Base-by-base conservation (phyloP, 495 filamentous ascomycete species). In the Penicillium antarcticum region DNA sequence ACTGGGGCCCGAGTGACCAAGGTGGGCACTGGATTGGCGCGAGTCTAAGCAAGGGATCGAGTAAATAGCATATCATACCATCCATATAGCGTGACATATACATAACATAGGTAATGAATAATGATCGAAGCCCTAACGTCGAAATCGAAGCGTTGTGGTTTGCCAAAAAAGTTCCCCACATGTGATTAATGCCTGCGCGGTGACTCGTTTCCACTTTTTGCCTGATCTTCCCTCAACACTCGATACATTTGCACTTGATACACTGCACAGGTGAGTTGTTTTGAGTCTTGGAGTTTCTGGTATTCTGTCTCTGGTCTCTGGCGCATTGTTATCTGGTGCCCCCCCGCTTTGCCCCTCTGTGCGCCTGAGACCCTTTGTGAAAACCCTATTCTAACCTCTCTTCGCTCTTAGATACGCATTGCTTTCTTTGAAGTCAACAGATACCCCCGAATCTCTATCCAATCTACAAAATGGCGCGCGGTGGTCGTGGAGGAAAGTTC, bases 401-500 rank as follows among this genome's bases (percentile, higher is more conserved):
- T 32, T 19, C 26, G 5, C 7, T 29, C 8, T 10, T 29, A 29
- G 26, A 29, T 29, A 29, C 26, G 2, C 26, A 29, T 29, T 29
- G 26, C 8, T 29, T 7, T 7, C 8, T 29, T 10, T 29, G 26
- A 29, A 29, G 6, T 29, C 26, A 29, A 7, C 5, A 51, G n/a
- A 32, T 19, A 26, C 42, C 38, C 26, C 33, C 21, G 16, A 24
- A 34, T 4, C 10, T 17, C 26, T 3, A 24, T 2, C 13, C 14
- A 46, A 31, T 11, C 38, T 43, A 42, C n/a, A 35, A 52, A 16
- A 77, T 77, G 74, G 66, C 74, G 14, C 74, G 72, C 48, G 72
- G 74, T 51, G 89, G 89, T 61, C 86, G 91, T 58, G 91, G 87
- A 57, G 89, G 90, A 69, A 98, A 97, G 74, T 96, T 91, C 68